These are phyloP conservation scores for Petunia hybrid DNA, from an alignment of 305 asterid genomes.

Conservation along the genomic window DNA sequence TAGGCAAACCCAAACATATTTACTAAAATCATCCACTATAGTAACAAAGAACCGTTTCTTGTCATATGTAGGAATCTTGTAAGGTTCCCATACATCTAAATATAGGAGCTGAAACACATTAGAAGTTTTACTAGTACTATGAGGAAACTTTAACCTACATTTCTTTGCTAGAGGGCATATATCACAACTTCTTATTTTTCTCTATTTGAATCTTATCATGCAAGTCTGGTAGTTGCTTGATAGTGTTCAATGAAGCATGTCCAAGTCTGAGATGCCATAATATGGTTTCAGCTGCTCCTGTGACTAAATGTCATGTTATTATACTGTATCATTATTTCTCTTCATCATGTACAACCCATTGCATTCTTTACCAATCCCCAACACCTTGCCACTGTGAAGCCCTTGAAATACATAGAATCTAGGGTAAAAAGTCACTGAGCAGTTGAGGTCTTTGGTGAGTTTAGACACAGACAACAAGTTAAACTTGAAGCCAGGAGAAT, in stretches of 20 bases:
- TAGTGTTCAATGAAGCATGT: neutral
- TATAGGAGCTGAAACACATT: neutral
- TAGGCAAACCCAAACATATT: neutral
- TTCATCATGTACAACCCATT: too few species aligned
- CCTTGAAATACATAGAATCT: too few species aligned
- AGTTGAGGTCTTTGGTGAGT: too few species aligned
- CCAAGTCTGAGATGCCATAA: neutral
- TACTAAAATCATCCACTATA: neutral
- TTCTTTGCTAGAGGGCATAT: neutral
- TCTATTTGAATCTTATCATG: neutral
- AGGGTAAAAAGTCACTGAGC: too few species aligned
- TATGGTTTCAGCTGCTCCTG: neutral
- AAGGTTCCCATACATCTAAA: constrained; percentile 6
- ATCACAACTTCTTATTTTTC: neutral
- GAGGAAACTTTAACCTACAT: neutral
- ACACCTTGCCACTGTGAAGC: too few species aligned
- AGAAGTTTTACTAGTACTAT: neutral
- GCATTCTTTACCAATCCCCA: too few species aligned
- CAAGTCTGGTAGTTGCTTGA: neutral
- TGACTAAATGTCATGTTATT: too few species aligned
- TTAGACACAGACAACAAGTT: too few species aligned
- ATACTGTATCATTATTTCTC: too few species aligned
- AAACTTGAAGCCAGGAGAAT: too few species aligned
- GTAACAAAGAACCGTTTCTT: neutral
- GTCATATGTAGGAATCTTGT: too few species aligned